phyloP scores from a whole-genome alignment of 2,329 filamentous ascomycete species.

The Ambrosiella xylebori region DNA sequence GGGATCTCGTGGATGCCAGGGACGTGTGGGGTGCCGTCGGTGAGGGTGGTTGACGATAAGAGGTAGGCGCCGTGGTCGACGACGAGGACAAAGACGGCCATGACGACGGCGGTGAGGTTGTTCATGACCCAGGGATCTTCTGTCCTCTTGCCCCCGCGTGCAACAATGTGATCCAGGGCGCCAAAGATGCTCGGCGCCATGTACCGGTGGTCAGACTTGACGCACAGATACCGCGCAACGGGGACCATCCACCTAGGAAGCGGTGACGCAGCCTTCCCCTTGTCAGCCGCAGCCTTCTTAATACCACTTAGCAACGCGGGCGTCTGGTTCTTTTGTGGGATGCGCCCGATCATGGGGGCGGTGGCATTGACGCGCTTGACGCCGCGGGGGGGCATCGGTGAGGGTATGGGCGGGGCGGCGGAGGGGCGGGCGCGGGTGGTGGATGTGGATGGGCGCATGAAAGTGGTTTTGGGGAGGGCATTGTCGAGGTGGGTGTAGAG shows the following conservation, averaged over 20 bases:
- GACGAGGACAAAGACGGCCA: slow-evolving; percentile 38
- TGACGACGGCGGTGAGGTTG: slow-evolving; percentile 37
- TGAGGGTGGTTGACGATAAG: slow-evolving; percentile 23
- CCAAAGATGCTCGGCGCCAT: slow-evolving; percentile 59
- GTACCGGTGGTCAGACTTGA: slow-evolving; percentile 38
- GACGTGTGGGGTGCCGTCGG: slow-evolving; percentile 27
- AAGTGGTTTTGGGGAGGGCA: slow-evolving; percentile 33
- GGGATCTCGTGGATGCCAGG: slow-evolving; percentile 24
- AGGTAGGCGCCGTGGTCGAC: slow-evolving; percentile 26
- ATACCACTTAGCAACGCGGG: slow-evolving; percentile 25
- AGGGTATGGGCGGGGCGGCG: slow-evolving; percentile 11
- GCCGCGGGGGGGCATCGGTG: not conserved
- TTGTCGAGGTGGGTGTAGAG: slow-evolving; percentile 66
- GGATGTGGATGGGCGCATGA: slow-evolving; percentile 2
- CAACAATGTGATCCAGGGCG: slow-evolving; percentile 44
- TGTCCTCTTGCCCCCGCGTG: slow-evolving; percentile 26
- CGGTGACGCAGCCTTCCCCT: slow-evolving; percentile 18
- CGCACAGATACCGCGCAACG: slow-evolving; percentile 45
- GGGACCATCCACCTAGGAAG: slow-evolving; percentile 53
- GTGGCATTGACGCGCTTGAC: not conserved
- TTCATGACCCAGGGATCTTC: slow-evolving; percentile 32
- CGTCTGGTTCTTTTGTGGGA: slow-evolving; percentile 30
- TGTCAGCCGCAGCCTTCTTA: slow-evolving; percentile 16
- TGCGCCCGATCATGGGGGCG: slow-evolving; percentile 15
- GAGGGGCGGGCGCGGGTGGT: slow-evolving; percentile 22